A percentile compares a stretch with the other conserved stretches of the same genome.
Conservation (phyloP, 495 filamentous ascomycete genomes). For the Aspergillus heteromorphus region DNA sequence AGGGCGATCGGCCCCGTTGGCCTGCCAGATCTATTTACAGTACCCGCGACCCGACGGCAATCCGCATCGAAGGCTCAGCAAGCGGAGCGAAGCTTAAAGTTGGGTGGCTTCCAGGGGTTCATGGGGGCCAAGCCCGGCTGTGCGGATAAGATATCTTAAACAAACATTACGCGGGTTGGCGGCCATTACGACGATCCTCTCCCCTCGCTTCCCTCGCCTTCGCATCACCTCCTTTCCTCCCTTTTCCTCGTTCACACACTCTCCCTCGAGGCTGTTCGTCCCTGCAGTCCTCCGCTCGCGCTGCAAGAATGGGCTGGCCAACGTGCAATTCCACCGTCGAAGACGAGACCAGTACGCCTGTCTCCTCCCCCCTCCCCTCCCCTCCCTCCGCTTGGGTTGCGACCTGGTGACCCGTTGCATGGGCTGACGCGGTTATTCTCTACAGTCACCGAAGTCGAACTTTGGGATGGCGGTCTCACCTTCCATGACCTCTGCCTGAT, state of each 20-base stretch:
- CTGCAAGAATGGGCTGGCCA: conserved; percentile 44
- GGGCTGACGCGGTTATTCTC: not conserved
- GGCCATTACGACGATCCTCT: conserved; percentile 8
- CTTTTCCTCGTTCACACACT: conserved; percentile 1
- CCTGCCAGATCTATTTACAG: not conserved
- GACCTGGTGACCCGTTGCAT: conserved; percentile 4
- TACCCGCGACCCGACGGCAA: not conserved
- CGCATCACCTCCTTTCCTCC: not conserved
- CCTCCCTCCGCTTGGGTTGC: not conserved
- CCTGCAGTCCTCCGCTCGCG: not conserved
- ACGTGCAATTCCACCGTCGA: conserved; percentile 46
- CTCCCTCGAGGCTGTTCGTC: not conserved
- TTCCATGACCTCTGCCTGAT: conserved; percentile 46
- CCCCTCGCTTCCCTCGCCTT: not conserved
- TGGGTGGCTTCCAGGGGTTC: conserved; percentile 9
- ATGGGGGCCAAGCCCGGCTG: conserved; percentile 15
- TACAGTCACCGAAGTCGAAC: conserved; percentile 35
- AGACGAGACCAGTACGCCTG: conserved; percentile 35
- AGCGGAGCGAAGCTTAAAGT: not conserved
- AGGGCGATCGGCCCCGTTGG: not conserved
- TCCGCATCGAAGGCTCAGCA: not conserved
- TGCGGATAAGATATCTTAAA: conserved; percentile 12
- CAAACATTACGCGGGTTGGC: not conserved
- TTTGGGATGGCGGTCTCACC: conserved; percentile 45
- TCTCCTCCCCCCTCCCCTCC: not conserved